Evolutionary conservation across 2,329 filamentous ascomycete species (phyloP).

Genomic region (Cladophialophora chaetospira): DNA sequence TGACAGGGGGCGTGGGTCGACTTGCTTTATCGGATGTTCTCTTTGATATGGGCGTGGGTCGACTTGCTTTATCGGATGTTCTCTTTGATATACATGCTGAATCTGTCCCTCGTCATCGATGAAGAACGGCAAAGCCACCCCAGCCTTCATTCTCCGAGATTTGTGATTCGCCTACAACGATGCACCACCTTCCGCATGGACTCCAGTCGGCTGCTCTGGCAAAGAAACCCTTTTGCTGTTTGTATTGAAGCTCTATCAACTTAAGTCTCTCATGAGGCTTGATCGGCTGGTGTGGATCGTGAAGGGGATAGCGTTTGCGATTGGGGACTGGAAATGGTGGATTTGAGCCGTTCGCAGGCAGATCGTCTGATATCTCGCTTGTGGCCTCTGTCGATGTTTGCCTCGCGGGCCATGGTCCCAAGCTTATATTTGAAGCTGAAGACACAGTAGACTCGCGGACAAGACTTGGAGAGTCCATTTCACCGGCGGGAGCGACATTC

Average conservation of each 20-base stretch:
- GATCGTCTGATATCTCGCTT: slow-evolving; percentile 10
- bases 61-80: no score
- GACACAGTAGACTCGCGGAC: slow-evolving; percentile 15
- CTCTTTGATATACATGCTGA: neutral
- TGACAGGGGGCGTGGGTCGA: no score
- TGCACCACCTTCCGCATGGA: slow-evolving; percentile 31
- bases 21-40: no score
- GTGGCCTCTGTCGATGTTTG: slow-evolving; percentile 23
- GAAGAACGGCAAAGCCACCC: slow-evolving; percentile 24
- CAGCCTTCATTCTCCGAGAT: slow-evolving; percentile 7
- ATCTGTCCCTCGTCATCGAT: slow-evolving; percentile 9
- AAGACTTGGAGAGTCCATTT: neutral
- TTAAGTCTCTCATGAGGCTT: slow-evolving; percentile 22
- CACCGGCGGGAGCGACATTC: neutral
- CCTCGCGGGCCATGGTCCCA: slow-evolving; percentile 9
- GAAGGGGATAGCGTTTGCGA: slow-evolving; percentile 25
- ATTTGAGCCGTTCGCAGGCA: neutral
- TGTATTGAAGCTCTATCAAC: slow-evolving; percentile 23
- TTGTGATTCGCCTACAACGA: slow-evolving; percentile 30
- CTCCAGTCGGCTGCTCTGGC: slow-evolving; percentile 31
- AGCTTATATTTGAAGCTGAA: slow-evolving; percentile 12
- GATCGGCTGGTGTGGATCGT: slow-evolving; percentile 21
- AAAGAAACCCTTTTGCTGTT: slow-evolving; percentile 18
- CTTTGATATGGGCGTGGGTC: no score
- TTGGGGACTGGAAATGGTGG: neutral